Conservation (phyloP, 768 basidiomycete genomes). For the Lentinula guzmanii region DNA sequence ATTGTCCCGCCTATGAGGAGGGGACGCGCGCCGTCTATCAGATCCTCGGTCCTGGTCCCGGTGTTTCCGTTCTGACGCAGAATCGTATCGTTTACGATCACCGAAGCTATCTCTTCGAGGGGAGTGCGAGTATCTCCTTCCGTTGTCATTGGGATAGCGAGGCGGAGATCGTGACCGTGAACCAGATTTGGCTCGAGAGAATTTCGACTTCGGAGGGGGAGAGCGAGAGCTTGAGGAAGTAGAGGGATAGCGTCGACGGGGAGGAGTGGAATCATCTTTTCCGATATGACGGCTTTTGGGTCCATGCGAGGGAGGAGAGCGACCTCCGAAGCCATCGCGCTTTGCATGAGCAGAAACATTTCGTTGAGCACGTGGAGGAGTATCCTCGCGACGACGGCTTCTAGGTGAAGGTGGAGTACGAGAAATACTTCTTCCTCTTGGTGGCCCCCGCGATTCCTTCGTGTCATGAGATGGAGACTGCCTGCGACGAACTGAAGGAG, state of each 20-base stretch:
- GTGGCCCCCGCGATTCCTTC: constrained; percentile 11
- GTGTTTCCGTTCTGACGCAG: background rate
- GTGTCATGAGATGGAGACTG: constrained; percentile 5
- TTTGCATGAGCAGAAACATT: background rate
- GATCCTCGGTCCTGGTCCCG: background rate
- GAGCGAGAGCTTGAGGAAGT: constrained; percentile 1
- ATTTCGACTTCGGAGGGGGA: background rate
- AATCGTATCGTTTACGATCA: background rate
- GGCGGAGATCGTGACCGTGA: constrained; percentile 1
- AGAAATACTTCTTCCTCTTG: constrained; percentile 22
- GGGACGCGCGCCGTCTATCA: background rate
- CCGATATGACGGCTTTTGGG: background rate
- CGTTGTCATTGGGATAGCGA: background rate
- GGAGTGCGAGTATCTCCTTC: background rate
- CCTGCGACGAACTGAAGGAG: constrained; percentile 22
- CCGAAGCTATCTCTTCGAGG: background rate
- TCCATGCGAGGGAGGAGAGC: background rate
- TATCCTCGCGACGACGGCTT: constrained; percentile 6
- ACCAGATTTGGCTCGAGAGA: background rate
- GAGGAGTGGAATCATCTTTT: background rate
- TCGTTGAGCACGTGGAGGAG: constrained; percentile 5
- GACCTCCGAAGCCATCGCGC: background rate
- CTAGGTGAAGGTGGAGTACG: constrained; percentile 21
- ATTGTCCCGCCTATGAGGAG: background rate
- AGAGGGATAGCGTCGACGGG: background rate